Evolutionary conservation across 1,284 basidiomycete genomes (phyloP).

Genomic region (Trichosporon asahii): DNA sequence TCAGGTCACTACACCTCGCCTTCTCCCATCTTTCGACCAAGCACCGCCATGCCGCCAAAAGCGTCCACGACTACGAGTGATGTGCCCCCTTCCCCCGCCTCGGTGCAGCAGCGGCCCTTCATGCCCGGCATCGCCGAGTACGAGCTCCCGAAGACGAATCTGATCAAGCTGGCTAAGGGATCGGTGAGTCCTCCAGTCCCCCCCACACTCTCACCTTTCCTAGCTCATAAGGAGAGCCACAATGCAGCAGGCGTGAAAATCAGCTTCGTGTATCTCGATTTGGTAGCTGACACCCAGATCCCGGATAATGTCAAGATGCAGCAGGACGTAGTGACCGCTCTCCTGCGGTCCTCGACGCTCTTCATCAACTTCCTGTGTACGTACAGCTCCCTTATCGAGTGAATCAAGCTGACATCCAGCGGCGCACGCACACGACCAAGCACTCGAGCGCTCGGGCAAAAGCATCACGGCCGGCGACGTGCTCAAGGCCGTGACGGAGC

Average conservation of each 20-base stretch:
- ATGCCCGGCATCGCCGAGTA: constrained; percentile 65
- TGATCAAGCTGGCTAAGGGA: constrained; percentile 76
- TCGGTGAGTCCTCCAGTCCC: constrained; percentile 54
- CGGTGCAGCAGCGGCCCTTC: constrained; percentile 36
- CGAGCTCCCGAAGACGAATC: constrained; percentile 74
- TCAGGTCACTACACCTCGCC: not conserved
- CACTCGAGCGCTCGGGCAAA: constrained; percentile 75
- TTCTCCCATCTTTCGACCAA: not conserved
- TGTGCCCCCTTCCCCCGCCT: not conserved
- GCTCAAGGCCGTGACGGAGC: constrained; percentile 72
- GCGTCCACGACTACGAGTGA: not conserved
- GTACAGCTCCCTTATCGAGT: constrained; percentile 34
- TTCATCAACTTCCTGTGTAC: constrained; percentile 85
- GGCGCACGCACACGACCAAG: constrained; percentile 72
- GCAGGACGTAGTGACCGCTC: constrained; percentile 75
- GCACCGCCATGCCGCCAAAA: constrained; percentile 5
- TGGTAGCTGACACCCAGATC: constrained; percentile 56
- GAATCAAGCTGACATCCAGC: constrained; percentile 8
- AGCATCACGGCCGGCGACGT: constrained; percentile 84
- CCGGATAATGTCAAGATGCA: constrained; percentile 80
- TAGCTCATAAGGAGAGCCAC: no score
- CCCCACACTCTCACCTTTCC: no score
- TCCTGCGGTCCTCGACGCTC: constrained; percentile 79
- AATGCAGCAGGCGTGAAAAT: no score
- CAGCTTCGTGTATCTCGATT: no score